Conservation (phyloP, 257 asterid genomes). For the Osmanthus fragrans region DNA sequence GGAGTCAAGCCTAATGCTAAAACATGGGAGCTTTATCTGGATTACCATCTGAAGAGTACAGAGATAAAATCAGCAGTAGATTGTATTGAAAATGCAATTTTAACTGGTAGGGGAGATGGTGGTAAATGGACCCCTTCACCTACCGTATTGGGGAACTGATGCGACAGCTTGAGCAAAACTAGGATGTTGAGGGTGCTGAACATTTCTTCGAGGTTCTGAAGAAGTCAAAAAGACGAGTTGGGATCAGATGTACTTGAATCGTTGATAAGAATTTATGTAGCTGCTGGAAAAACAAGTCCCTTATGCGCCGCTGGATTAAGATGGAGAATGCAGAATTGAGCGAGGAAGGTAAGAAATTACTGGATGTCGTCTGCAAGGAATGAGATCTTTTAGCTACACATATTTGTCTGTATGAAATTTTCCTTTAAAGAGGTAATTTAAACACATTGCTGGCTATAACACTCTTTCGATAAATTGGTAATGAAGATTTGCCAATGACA, state of each 20-base stretch:
- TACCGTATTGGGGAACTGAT: slow-evolving; percentile 45
- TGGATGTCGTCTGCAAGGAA: slow-evolving; percentile 53
- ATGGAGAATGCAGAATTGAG: slow-evolving; percentile 86
- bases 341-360: slow-evolving; percentile 61
- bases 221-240: slow-evolving; percentile 52
- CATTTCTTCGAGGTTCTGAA: slow-evolving; percentile 53
- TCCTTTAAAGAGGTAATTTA: neutral
- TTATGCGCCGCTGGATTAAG: slow-evolving; percentile 64
- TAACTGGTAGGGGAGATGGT: slow-evolving; percentile 66
- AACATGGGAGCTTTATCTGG: slow-evolving; percentile 85
- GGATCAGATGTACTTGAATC: slow-evolving; percentile 57
- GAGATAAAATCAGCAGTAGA: slow-evolving; percentile 55
- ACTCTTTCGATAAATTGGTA: slow-evolving; percentile 15
- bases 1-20: slow-evolving; percentile 74
- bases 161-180: slow-evolving; percentile 60
- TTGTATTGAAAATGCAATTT: slow-evolving; percentile 58
- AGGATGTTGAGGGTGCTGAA: slow-evolving; percentile 77
- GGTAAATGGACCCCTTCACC: slow-evolving; percentile 63
- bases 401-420: neutral
- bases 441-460: neutral
- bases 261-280: slow-evolving; percentile 66
- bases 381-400: slow-evolving; percentile 31
- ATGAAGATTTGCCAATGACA: slow-evolving; percentile 15
- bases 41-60: slow-evolving; percentile 60
- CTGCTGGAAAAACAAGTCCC: slow-evolving; percentile 67